Conservation (phyloP, 257 asterid species). For the Gynochthodes officinalis region DNA sequence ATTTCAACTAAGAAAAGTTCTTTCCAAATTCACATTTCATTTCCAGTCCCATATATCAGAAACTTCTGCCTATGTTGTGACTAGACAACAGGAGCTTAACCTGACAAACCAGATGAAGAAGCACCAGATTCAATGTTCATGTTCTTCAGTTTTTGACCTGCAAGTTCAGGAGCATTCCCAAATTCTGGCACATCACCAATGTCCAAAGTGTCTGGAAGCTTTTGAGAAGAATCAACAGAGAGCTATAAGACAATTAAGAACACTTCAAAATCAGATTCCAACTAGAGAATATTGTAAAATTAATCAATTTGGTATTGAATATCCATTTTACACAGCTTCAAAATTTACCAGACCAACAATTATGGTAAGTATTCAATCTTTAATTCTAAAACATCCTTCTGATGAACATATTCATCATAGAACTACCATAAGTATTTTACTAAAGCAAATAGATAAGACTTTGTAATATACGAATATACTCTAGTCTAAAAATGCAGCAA, state of each 20-base stretch:
- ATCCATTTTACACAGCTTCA: neutral
- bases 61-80: neutral
- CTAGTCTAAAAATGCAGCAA: neutral
- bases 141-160: slow-evolving; percentile 34
- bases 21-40: slow-evolving; percentile 22
- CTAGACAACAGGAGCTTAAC: slow-evolving; percentile 32
- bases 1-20: slow-evolving; percentile 12
- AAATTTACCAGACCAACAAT: neutral
- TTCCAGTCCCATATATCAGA: slow-evolving; percentile 14
- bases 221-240: slow-evolving; percentile 43
- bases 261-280: neutral
- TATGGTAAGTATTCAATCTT: neutral
- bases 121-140: slow-evolving; percentile 36
- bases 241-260: slow-evolving; percentile 25
- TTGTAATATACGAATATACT: neutral
- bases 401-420: neutral
- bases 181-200: slow-evolving; percentile 78
- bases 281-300: neutral
- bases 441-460: neutral
- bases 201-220: slow-evolving; percentile 80
- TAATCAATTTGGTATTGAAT: neutral
- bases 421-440: neutral
- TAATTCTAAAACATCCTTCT: neutral
- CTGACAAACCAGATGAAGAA: slow-evolving; percentile 52
- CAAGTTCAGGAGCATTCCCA: slow-evolving; percentile 19